These are phyloP conservation scores for Chaetoceros muelleri DNA, from an alignment of 108 stramenopile genomes.

Conservation along the genomic window DNA sequence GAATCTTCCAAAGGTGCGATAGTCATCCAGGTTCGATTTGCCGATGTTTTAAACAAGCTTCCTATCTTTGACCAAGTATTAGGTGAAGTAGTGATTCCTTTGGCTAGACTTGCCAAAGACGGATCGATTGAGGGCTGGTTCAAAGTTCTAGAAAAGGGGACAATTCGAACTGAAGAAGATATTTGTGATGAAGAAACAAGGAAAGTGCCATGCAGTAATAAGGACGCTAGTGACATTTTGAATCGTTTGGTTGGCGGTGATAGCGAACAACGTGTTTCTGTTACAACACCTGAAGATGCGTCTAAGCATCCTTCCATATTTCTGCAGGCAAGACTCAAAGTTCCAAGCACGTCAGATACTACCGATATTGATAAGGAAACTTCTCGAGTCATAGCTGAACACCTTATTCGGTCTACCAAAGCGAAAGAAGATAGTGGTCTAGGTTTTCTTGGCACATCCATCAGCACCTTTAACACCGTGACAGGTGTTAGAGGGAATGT, in stretches of 20 bases:
- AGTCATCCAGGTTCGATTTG: constrained; percentile 56
- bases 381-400: constrained; percentile 40
- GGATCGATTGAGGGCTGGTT: constrained; percentile 67
- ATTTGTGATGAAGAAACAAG: background rate
- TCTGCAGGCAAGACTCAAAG: background rate
- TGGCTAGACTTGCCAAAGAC: constrained; percentile 37
- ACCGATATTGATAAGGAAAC: constrained; percentile 21
- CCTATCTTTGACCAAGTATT: constrained; percentile 51
- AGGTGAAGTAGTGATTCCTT: constrained; percentile 66
- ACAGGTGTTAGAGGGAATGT: constrained; percentile 51
- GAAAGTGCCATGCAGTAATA: no score
- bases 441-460: constrained; percentile 59
- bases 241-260: background rate
- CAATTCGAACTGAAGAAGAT: constrained; percentile 7
- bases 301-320: background rate
- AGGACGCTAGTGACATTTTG: constrained; percentile 1
- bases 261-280: background rate
- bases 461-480: constrained; percentile 66
- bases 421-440: constrained; percentile 29
- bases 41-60: constrained; percentile 42
- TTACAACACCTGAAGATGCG: constrained; percentile 14
- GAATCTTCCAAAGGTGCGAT: constrained; percentile 46
- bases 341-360: background rate
- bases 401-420: constrained; percentile 40
- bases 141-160: constrained; percentile 43